Evolutionary conservation across 257 asterid species (phyloP), one percentile per base, ranked within the genome.

Genomic region (Solanum bulbocastanum): DNA sequence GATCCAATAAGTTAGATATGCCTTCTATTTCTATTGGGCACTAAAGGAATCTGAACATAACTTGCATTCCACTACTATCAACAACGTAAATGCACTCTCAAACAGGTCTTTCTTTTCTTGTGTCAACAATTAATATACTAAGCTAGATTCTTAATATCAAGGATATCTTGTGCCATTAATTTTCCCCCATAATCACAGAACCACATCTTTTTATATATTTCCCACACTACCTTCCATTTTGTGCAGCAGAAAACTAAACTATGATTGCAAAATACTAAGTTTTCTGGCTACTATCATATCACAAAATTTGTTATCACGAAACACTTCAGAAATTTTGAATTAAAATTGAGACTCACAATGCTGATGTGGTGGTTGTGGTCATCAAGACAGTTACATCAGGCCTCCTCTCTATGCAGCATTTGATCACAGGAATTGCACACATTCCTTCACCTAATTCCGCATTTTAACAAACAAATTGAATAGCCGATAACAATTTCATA

Each of bases 361-460:
- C 99, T 52, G 98, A 96, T 11, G 88, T 75, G 30, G 98, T 93
- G 16, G 98, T 91, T 23, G 98, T 95, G 68, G 98, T 96, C 98
- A 96, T 93, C 92, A 96, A 90, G 27, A 95, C 94, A 88, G 92
- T 92, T 35, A 95, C 92, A 86, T 91, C 96, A 42, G 98, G 96
- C 91, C 92, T 92, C 90, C 93, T 91, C 87, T 91, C 94, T 87
- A 94, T 84, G 89, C 95, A 93, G 88, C 95, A 92, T 89, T 93
- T 94, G 83, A 97, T 94, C 90, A 96, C 93, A 58, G 96, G 99
- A 91, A 96, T 91, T 8, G 98, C 96, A 14, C 95, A 92, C 91
- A 96, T 81, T 87, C 99, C 98, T 92, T 97, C 99, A 37, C 99
- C 99, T 97, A 86, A 65, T 71, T 62, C 30, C 69, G 0, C 85